A percentile compares a stretch with the other conserved stretches of the same genome.
phyloP scores from a whole-genome alignment of 306 rosid genomes.

The Ormosia emarginata region DNA sequence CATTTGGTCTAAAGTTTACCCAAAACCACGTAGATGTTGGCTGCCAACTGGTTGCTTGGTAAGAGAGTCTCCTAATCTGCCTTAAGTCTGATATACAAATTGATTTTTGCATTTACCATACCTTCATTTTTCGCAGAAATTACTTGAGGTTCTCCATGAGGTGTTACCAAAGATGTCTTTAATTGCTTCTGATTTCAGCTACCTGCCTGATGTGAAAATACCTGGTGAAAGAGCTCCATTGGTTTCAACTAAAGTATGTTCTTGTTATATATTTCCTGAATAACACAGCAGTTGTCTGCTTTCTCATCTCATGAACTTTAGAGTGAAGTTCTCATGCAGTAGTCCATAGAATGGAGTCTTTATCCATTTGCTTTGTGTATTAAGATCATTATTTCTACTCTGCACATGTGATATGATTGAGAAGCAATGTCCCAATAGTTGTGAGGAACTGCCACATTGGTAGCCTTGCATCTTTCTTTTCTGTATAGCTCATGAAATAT shows the following conservation, averaged over 20 bases:
- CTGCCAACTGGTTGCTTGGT: constrained; percentile 98
- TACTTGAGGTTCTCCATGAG: constrained; percentile 75
- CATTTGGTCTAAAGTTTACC: constrained; percentile 81
- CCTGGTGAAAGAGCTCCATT: constrained; percentile 96
- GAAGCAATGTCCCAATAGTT: neutral
- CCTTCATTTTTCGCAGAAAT: constrained; percentile 53
- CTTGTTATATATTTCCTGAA: constrained; percentile 13
- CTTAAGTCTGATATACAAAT: neutral
- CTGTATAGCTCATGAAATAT: neutral
- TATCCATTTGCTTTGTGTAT: neutral
- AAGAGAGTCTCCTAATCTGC: constrained; percentile 28
- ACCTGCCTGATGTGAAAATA: constrained; percentile 79
- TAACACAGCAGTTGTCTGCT: constrained; percentile 6
- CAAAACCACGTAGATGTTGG: constrained; percentile 89
- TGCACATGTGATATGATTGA: neutral
- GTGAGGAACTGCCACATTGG: neutral
- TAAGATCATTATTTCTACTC: constrained; percentile 4
- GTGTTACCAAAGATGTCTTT: constrained; percentile 96
- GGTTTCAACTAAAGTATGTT: constrained; percentile 86
- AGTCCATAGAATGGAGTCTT: neutral
- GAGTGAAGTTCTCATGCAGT: neutral
- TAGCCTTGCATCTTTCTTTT: neutral
- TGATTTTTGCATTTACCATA: constrained; percentile 19
- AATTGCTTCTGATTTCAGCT: constrained; percentile 92
- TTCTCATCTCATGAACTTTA: constrained; percentile 14